Evolutionary conservation across 768 basidiomycete genomes (phyloP), one percentile per base, ranked within the genome.

Genomic region (Auricularia auricula-judae): DNA sequence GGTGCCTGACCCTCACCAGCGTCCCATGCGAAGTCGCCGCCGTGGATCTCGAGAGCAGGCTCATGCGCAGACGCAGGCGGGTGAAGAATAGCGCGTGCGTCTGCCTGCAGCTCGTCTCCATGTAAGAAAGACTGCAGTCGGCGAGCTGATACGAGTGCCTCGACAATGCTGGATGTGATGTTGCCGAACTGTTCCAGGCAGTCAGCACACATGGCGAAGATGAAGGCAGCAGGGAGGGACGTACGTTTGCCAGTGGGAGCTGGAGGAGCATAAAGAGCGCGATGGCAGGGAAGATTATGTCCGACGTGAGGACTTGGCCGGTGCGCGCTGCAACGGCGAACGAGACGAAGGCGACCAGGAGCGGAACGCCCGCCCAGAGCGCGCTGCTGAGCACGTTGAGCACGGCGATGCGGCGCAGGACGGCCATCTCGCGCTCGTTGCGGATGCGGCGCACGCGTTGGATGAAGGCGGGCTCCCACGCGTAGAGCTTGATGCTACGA

Each of bases 221-320:
- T 29, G 29, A 29, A 29, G 29, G 29, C 29, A 29, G 29, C 29
- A 29, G 29, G 29, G 29, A 29, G 29, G 65, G 23, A 71, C 78
- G 47, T 72, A 88, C 88, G 89, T 91, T 89, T 2, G 84, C 88
- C 29, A 95, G 78, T 1, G 93, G 93, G 76, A 94, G 94, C 65
- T 88, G 86, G 35, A 96, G 77, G 0, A 96, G 78, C 84, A 91
- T 87, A 77, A 93, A 95, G 35, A 95, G 76, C 0, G 91, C 88
- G 66, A 98, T 93, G 0, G 91, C 86, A 18, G 96, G 96, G 81
- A 98, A 98, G 67, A 98, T 95, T 62, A 93, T 77, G 67, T 97
- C 94, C 0, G 89, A 84, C 0, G 96, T 98, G 1, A 98, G 74
- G 3, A 59, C 56, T 8, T 23, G 18, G 11, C 56, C 56, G 34